phyloP scores from a whole-genome alignment of 441 rosid genomes.

The Erodium texanum region DNA sequence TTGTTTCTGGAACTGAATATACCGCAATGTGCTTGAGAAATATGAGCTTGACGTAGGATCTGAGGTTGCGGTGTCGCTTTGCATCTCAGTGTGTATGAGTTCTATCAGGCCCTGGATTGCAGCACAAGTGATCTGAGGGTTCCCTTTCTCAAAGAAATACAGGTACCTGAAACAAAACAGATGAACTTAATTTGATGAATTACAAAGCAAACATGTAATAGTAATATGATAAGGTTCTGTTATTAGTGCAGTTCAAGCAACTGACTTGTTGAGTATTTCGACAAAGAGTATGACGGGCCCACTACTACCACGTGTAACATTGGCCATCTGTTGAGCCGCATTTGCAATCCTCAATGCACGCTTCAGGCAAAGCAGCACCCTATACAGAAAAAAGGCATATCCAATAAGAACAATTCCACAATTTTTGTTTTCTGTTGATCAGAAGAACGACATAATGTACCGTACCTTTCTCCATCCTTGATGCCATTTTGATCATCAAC shows the following conservation, averaged over 20 bases:
- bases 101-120: slow-evolving; percentile 73
- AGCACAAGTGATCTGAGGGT: slow-evolving; percentile 57
- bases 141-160: slow-evolving; percentile 84
- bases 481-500: slow-evolving; percentile 73
- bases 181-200: not conserved
- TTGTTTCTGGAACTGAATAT: slow-evolving; percentile 86
- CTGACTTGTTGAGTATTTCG: slow-evolving; percentile 90
- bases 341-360: slow-evolving; percentile 91
- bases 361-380: slow-evolving; percentile 88
- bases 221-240: not conserved
- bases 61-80: slow-evolving; percentile 40
- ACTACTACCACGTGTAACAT: slow-evolving; percentile 57
- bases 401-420: not conserved
- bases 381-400: slow-evolving; percentile 13
- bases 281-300: slow-evolving; percentile 75
- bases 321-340: slow-evolving; percentile 86
- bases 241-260: not conserved
- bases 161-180: slow-evolving; percentile 50
- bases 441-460: not conserved
- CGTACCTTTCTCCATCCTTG: slow-evolving; percentile 92
- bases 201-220: not conserved
- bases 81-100: slow-evolving; percentile 71
- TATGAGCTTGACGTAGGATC: slow-evolving; percentile 73
- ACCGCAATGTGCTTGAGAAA: slow-evolving; percentile 65
- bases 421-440: not conserved